These are phyloP conservation scores for Ustulina deusta DNA, from an alignment of 2,329 filamentous ascomycete genomes.

Conservation along the genomic window DNA sequence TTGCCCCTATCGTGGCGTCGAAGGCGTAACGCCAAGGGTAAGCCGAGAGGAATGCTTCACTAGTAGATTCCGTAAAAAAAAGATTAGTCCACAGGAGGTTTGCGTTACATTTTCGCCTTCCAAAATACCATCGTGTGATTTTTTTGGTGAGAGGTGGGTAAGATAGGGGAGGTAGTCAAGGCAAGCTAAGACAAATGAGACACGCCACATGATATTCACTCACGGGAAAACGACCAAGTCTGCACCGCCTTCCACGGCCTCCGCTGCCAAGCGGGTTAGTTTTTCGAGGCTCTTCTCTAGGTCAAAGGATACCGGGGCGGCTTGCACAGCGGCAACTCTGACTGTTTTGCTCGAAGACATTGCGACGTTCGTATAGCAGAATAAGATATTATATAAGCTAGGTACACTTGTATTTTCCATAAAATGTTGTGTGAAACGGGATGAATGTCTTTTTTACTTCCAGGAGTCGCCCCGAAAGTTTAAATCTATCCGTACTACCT, in stretches of 20 bases:
- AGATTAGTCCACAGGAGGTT: constrained; percentile 8
- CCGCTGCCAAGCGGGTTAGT: constrained; percentile 49
- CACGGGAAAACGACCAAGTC: constrained; percentile 58
- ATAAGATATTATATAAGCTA: neutral
- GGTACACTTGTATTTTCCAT: neutral
- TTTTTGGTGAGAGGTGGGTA: neutral
- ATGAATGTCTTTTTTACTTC: neutral
- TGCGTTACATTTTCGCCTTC: too few relatives aligned
- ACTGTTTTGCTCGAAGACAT: constrained; percentile 45
- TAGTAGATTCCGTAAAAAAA: constrained; percentile 27
- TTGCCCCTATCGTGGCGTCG: constrained; percentile 56
- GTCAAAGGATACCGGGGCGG: constrained; percentile 56
- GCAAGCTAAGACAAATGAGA: neutral
- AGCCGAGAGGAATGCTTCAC: constrained; percentile 57
- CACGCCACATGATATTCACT: constrained; percentile 33
- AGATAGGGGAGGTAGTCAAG: neutral
- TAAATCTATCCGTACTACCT: constrained; percentile 12
- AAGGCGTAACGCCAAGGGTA: constrained; percentile 59
- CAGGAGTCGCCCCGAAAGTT: neutral
- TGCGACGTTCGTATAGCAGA: constrained; percentile 10
- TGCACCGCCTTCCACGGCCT: constrained; percentile 53
- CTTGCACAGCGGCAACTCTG: constrained; percentile 56
- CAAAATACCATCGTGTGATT: neutral
- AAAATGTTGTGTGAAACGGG: neutral
- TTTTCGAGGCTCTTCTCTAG: constrained; percentile 54